Base-by-base conservation (phyloP, 2,329 filamentous ascomycete genomes). In the Akanthomyces dipterigenus region DNA sequence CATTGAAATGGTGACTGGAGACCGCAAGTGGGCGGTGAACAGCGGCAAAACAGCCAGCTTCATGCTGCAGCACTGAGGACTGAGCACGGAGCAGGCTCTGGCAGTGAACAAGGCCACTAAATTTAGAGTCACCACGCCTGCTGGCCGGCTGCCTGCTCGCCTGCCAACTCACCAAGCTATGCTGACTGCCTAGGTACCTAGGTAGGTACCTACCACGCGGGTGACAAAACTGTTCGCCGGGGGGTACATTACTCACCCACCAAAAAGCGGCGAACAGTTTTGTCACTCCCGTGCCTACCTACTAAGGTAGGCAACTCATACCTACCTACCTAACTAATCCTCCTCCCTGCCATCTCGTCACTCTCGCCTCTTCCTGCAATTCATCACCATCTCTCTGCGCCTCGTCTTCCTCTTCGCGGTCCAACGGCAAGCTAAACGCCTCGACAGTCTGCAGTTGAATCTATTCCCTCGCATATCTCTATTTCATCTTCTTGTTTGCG, bases 141-240 rank as follows among this genome's bases (percentile, higher is more conserved):
- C 48, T 14, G 48, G 28, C 20, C 22, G 7, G 12, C 24, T 43
- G 51, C 31, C 50, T 54, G 34, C 22, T 28, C 24, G 38, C 8
- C 38, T 50, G 45, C 14, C 45, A 26, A 58, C 43, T 50, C 31
- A n/a, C 24, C 20, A 14, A 42, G 34, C 55, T 48, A 20, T 31
- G 45, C 60, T 57, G 60, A 26, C 45, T 51, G 46, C 60, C 60
- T 57, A 31, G 28, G 28, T 31, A n/a, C n/a, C n/a, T n/a, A n/a
- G n/a, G n/a, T n/a, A n/a, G n/a, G n/a, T n/a, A n/a, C n/a, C n/a
- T n/a, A n/a, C n/a, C n/a, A n/a, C n/a, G n/a, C n/a, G n/a, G n/a
- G n/a, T n/a, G n/a, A n/a, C n/a, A n/a, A n/a, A n/a, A n/a, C n/a
- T n/a, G n/a, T n/a, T n/a, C n/a, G n/a, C n/a, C n/a, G n/a, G n/a